Conservation (phyloP, 805 yeast species). For the Torulaspora gathmanii region DNA sequence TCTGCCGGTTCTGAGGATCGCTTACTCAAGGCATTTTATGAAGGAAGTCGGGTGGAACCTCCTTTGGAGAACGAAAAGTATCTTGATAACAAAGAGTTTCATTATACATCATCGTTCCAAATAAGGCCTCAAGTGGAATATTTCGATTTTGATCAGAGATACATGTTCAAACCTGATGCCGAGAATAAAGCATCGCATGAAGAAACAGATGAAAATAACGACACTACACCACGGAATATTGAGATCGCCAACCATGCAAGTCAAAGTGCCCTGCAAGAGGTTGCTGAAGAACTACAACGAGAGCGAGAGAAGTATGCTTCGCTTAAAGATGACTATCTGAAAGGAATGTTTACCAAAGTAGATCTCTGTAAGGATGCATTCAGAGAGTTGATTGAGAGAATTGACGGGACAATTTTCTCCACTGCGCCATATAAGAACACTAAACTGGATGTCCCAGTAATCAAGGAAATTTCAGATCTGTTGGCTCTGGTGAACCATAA, state of each 20-base stretch:
- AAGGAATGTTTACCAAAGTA: constrained; percentile 12
- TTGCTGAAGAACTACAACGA: not conserved
- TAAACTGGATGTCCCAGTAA: constrained; percentile 1
- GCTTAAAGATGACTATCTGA: constrained; percentile 5
- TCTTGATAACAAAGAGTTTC: constrained; percentile 14
- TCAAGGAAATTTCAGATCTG: constrained; percentile 7
- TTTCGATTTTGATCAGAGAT: constrained; percentile 26
- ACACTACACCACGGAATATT: not conserved
- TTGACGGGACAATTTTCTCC: constrained; percentile 15
- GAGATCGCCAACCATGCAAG: not conserved
- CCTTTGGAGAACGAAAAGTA: constrained; percentile 9
- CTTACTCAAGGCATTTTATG: not conserved
- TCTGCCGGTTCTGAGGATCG: not conserved
- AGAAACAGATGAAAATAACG: not conserved
- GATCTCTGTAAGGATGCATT: constrained; percentile 17
- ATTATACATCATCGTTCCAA: constrained; percentile 23
- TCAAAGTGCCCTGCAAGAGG: not conserved
- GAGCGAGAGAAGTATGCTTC: not conserved
- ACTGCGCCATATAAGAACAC: constrained; percentile 7
- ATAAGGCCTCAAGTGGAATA: constrained; percentile 29
- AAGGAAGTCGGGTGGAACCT: not conserved
- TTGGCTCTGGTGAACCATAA: constrained; percentile 3
- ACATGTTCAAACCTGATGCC: constrained; percentile 5
- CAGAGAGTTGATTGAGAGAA: constrained; percentile 15
- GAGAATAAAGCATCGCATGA: constrained; percentile 1